These are phyloP conservation scores for Tarenaya hassleriana DNA, from an alignment of 345 rosid species.

Conservation along the genomic window DNA sequence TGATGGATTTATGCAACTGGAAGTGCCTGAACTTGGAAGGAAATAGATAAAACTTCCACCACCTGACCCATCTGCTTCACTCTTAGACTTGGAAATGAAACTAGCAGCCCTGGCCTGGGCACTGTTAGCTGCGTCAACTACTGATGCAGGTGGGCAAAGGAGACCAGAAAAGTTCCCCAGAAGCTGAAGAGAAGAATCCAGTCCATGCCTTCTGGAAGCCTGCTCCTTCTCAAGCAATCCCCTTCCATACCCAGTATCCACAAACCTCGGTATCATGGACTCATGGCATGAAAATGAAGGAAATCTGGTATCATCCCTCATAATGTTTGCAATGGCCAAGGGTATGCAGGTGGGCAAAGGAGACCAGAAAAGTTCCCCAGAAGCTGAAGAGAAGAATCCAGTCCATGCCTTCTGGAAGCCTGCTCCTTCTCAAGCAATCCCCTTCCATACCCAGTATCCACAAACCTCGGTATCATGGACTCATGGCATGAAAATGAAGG, in stretches of 20 bases:
- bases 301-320: conserved; percentile 32
- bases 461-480: conserved; percentile 14
- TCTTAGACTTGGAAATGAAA: conserved; percentile 33
- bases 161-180: conserved; percentile 53
- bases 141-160: conserved; percentile 46
- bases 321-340: conserved; percentile 34
- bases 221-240: conserved; percentile 23
- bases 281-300: conserved; percentile 26
- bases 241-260: conserved; percentile 23
- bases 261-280: conserved; percentile 14
- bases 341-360: conserved; percentile 48
- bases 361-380: conserved; percentile 53
- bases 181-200: conserved; percentile 44
- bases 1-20: too few relatives aligned
- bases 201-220: conserved; percentile 31
- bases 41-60: not conserved
- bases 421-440: conserved; percentile 23
- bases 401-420: conserved; percentile 31
- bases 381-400: conserved; percentile 44
- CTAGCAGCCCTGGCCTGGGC: conserved; percentile 51
- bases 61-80: conserved; percentile 22
- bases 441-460: conserved; percentile 23
- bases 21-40: too few relatives aligned
- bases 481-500: conserved; percentile 26
- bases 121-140: conserved; percentile 38